Base-by-base conservation (phyloP, 2,329 filamentous ascomycete genomes). In the Pseudocercospora cruenta region DNA sequence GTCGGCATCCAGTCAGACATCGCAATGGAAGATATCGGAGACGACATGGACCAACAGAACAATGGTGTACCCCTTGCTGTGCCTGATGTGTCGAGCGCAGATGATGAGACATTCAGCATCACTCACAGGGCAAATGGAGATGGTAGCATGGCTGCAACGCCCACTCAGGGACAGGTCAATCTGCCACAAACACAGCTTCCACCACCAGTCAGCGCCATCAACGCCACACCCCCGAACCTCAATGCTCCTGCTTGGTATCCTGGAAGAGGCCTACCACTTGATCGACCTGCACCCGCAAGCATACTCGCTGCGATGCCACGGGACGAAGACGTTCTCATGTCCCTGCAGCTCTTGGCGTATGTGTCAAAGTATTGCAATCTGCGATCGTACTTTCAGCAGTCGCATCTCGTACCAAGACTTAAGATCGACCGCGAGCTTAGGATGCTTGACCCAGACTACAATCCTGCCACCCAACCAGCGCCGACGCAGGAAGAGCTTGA, bases 301-400 rank as follows among this genome's bases (percentile, higher is more conserved):
- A 90, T 96, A 73, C 83, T 97, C 33, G 92, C 94, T 28, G 91
- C 93, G 10, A 96, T 98, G 91, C 95, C 95, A 9, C 89, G 95
- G 59, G 95, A 99, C 74, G 95, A 99, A 79, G 95, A 99, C 75
- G 95, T 99, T 2, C 84, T 99, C 69, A 97, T 99, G 94, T 97
- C 95, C 5, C 85, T 99, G 43, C 95, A 99, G 80, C 87, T 99
- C 21, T 86, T 99, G 54, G 95, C 95, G 16, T 99, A 99, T 78
- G 94, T 99, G 64, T 97, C 94, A 24, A 99, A 99, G 80, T 99
- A 99, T 81, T 98, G 95, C 84, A 96, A 96, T 73, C 87, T 99
- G 31, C 89, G 95, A 19, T 90, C 92, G 4, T 99, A 97, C 79
- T 99, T 99, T 78, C 95, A 99, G 77, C 87, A 91, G 78, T 96